Percentiles rank a stretch among this genome's conserved stretches.
Conservation (phyloP, 257 asterid species). For the Gardenia jasminoides region DNA sequence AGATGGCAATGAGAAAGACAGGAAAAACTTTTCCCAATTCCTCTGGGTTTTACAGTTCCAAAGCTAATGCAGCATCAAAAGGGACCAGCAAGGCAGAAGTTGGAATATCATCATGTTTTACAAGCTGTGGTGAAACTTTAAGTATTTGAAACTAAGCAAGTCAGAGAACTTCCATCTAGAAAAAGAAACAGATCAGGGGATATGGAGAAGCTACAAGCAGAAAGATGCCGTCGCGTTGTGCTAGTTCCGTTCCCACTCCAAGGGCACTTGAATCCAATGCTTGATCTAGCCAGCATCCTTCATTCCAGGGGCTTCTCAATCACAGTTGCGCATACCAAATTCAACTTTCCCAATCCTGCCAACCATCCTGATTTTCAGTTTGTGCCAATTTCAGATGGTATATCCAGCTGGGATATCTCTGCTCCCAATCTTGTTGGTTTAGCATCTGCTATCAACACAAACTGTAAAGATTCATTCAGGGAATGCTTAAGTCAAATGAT, state of each 20-base stretch:
- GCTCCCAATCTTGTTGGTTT: conserved; percentile 16
- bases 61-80: no score
- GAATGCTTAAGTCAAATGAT: conserved; percentile 20
- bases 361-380: conserved; percentile 6
- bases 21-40: no score
- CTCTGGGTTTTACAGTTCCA: no score
- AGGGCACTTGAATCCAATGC: conserved; percentile 25
- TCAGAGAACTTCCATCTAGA: not conserved
- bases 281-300: conserved; percentile 22
- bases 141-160: not conserved
- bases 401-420: conserved; percentile 15
- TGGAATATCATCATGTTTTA: not conserved
- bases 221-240: not conserved
- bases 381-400: conserved; percentile 19
- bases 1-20: no score
- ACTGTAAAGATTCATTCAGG: conserved; percentile 30
- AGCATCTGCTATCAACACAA: conserved; percentile 22
- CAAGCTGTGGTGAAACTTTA: not conserved
- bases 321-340: conserved; percentile 11
- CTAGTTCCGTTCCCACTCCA: conserved; percentile 21
- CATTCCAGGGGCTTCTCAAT: conserved; percentile 21
- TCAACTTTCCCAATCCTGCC: conserved; percentile 17
- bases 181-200: not conserved
- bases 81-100: conserved; percentile 3
- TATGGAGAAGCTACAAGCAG: not conserved